Conservation (phyloP, 1,284 basidiomycete species). For the Leccinum subrobustum region DNA sequence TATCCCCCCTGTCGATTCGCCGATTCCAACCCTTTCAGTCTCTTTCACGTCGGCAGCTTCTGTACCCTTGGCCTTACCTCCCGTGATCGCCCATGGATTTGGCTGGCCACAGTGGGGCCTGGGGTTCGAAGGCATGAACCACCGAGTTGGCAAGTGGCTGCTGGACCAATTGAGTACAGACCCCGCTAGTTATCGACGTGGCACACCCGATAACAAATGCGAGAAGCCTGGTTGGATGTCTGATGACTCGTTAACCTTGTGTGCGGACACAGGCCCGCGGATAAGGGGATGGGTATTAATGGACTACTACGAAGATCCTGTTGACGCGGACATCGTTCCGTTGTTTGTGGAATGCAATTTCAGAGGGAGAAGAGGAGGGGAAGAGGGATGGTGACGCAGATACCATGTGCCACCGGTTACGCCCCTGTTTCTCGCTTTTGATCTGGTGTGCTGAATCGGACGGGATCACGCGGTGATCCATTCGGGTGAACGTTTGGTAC, state of each 20-base stretch:
- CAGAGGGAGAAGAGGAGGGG: constrained; percentile 45
- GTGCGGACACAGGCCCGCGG: constrained; percentile 12
- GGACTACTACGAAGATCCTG: constrained; percentile 67
- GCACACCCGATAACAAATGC: not conserved
- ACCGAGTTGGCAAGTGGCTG: constrained; percentile 70
- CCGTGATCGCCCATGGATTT: constrained; percentile 73
- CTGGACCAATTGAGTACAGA: constrained; percentile 45
- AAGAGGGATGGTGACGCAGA: constrained; percentile 44
- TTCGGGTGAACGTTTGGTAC: not conserved
- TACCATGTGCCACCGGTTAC: not conserved
- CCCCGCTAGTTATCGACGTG: not conserved
- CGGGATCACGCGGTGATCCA: not conserved
- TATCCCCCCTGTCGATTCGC: constrained; percentile 39
- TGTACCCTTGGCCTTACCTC: constrained; percentile 77
- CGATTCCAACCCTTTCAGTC: constrained; percentile 57
- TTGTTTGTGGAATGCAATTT: constrained; percentile 79
- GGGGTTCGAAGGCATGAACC: constrained; percentile 82
- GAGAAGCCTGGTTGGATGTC: not conserved
- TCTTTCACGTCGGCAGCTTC: constrained; percentile 78
- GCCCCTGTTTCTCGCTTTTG: not conserved
- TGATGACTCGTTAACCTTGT: not conserved
- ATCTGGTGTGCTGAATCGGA: not conserved
- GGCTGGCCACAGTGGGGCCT: constrained; percentile 74
- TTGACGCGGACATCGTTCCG: constrained; percentile 48
- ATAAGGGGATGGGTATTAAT: constrained; percentile 65